Percentiles rank a stretch among this genome's conserved stretches.
phyloP scores from a whole-genome alignment of 2,329 filamentous ascomycete species.

The Phaeosphaeriaceae sp. region DNA sequence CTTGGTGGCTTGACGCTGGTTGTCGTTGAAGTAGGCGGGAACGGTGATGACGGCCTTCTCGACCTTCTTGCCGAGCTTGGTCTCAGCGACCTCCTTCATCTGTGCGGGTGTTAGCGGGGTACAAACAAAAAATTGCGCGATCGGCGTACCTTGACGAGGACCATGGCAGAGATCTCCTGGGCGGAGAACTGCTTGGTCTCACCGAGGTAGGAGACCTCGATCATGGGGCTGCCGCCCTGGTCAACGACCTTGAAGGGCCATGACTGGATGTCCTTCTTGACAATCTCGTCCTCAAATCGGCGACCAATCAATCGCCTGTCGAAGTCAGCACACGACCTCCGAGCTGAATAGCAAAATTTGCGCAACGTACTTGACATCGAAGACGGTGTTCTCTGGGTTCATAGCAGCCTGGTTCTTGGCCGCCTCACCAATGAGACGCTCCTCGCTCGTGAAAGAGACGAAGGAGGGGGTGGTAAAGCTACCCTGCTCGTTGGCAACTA shows the following conservation, averaged over 20 bases:
- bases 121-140: slow-evolving; percentile 1
- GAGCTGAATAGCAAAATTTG: slow-evolving; percentile 1
- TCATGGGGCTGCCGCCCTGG: slow-evolving; percentile 84
- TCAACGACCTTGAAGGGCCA: slow-evolving; percentile 99
- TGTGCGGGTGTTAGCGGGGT: slow-evolving; percentile 50
- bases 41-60: slow-evolving; percentile 99
- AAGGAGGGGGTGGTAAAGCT: slow-evolving; percentile 98
- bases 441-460: slow-evolving; percentile 98
- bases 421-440: slow-evolving; percentile 98
- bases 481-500: slow-evolving; percentile 98
- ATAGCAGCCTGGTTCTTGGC: slow-evolving; percentile 99
- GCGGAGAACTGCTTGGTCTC: slow-evolving; percentile 96
- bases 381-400: slow-evolving; percentile 98
- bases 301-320: slow-evolving; percentile 94
- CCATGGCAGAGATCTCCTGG: slow-evolving; percentile 99
- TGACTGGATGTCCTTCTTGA: slow-evolving; percentile 98
- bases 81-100: slow-evolving; percentile 99
- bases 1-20: slow-evolving; percentile 99
- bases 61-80: slow-evolving; percentile 98
- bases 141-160: slow-evolving; percentile 83
- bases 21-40: slow-evolving; percentile 99
- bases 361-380: slow-evolving; percentile 89
- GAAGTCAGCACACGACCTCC: slow-evolving; percentile 37
- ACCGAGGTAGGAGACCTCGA: slow-evolving; percentile 94
- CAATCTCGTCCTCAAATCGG: slow-evolving; percentile 90